phyloP scores from a whole-genome alignment of 345 rosid species.

The Eucalyptus sideroxylon region DNA sequence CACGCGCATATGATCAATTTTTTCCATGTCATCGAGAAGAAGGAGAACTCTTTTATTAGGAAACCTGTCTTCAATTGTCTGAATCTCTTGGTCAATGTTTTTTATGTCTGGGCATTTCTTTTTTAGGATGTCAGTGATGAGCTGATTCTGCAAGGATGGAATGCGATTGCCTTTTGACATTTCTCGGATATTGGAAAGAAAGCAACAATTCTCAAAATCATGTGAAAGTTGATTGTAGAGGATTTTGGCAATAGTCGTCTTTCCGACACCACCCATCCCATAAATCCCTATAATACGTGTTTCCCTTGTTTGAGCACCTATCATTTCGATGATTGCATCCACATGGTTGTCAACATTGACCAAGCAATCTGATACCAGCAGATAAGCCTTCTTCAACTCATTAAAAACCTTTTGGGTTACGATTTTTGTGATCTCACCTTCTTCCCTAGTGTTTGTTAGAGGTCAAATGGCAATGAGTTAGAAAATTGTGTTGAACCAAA shows the following conservation, averaged over 20 bases:
- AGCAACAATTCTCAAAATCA: accelerated
- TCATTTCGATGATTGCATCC: accelerated
- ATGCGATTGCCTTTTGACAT: accelerated
- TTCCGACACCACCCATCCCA: not conserved
- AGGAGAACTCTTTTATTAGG: not conserved
- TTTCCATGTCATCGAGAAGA: too few relatives aligned
- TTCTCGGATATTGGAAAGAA: accelerated
- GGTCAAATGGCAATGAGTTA: too few relatives aligned
- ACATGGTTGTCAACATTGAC: not conserved
- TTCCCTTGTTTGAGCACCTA: not conserved
- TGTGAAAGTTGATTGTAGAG: not conserved
- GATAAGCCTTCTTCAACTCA: not conserved
- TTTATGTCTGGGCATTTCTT: accelerated
- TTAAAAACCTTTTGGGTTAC: not conserved
- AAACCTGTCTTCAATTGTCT: accelerated
- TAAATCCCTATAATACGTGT: not conserved
- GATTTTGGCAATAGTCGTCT: not conserved
- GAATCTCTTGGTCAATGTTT: not conserved
- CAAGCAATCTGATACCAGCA: not conserved
- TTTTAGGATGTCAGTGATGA: not conserved
- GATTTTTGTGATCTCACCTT: too few relatives aligned
- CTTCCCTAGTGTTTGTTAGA: too few relatives aligned
- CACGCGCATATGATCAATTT: accelerated
- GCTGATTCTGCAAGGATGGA: accelerated
- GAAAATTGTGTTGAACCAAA: too few relatives aligned